Evolutionary conservation across 148 eudicot genomes (phyloP).

Genomic region (Rhododendron henanense): DNA sequence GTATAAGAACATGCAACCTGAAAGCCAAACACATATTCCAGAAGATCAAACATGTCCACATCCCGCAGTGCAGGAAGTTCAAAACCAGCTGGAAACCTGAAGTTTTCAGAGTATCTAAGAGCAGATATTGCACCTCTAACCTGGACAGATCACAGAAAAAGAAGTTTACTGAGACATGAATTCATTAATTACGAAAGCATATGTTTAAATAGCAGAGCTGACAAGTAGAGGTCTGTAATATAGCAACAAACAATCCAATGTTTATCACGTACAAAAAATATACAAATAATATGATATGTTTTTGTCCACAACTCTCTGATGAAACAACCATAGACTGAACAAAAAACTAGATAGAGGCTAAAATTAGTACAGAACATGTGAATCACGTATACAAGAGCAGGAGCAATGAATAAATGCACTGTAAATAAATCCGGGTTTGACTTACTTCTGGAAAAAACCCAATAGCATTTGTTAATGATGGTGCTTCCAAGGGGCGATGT

Average conservation of each 20-base stretch:
- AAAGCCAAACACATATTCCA: slow-evolving; percentile 90
- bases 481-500: slow-evolving; percentile 84
- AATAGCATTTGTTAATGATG: slow-evolving; percentile 69
- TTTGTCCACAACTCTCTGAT: not conserved
- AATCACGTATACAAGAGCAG: not conserved
- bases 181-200: not conserved
- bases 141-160: slow-evolving; percentile 32
- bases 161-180: not conserved
- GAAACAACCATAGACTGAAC: not conserved
- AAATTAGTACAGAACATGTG: not conserved
- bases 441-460: slow-evolving; percentile 78
- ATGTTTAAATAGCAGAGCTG: not conserved
- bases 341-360: not conserved
- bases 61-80: slow-evolving; percentile 61
- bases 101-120: slow-evolving; percentile 61
- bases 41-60: slow-evolving; percentile 90
- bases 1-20: slow-evolving; percentile 43
- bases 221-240: not conserved
- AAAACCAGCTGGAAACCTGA: slow-evolving; percentile 65
- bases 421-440: not conserved
- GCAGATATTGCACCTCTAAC: slow-evolving; percentile 78
- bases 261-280: not conserved
- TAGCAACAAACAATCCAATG: not conserved
- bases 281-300: not conserved
- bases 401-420: not conserved